phyloP scores from a whole-genome alignment of 768 basidiomycete species.

The Boletus huronensis region DNA sequence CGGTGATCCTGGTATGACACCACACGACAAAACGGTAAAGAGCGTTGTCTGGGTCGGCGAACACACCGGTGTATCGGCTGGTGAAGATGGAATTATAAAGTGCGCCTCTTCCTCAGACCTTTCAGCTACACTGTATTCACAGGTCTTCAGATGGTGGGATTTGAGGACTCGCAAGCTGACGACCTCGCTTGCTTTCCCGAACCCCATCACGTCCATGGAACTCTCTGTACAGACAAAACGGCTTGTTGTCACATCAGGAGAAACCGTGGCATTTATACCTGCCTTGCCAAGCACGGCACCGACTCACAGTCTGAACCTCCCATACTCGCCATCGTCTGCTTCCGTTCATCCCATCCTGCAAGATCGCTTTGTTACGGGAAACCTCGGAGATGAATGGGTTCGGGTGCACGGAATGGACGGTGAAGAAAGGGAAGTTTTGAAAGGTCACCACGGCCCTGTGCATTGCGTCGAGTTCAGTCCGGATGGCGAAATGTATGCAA shows the following conservation, averaged over 20 bases:
- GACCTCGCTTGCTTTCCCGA: constrained; percentile 67
- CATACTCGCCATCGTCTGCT: constrained; percentile 89
- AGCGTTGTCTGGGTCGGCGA: constrained; percentile 94
- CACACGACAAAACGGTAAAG: constrained; percentile 88
- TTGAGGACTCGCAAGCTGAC: constrained; percentile 71
- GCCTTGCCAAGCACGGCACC: constrained; percentile 58
- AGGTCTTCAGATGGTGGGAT: constrained; percentile 87
- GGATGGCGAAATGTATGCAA: constrained; percentile 96
- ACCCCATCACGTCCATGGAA: constrained; percentile 92
- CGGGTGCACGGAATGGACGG: constrained; percentile 89
- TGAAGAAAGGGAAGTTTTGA: constrained; percentile 85
- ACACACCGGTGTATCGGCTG: constrained; percentile 82
- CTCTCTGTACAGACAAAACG: constrained; percentile 76
- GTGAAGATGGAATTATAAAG: constrained; percentile 91
- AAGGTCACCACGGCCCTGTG: constrained; percentile 97
- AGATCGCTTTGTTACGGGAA: constrained; percentile 92
- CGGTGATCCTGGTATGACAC: constrained; percentile 50
- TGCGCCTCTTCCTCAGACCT: constrained; percentile 32
- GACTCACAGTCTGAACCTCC: constrained; percentile 73
- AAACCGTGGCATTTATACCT: constrained; percentile 88
- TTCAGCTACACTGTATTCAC: constrained; percentile 9
- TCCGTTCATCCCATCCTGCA: constrained; percentile 88
- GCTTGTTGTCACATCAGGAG: constrained; percentile 87
- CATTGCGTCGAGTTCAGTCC: constrained; percentile 93
- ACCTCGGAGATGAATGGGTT: constrained; percentile 91